Conservation (phyloP, 352 stramenopile species). For the Phytophthora fragariaefolia region DNA sequence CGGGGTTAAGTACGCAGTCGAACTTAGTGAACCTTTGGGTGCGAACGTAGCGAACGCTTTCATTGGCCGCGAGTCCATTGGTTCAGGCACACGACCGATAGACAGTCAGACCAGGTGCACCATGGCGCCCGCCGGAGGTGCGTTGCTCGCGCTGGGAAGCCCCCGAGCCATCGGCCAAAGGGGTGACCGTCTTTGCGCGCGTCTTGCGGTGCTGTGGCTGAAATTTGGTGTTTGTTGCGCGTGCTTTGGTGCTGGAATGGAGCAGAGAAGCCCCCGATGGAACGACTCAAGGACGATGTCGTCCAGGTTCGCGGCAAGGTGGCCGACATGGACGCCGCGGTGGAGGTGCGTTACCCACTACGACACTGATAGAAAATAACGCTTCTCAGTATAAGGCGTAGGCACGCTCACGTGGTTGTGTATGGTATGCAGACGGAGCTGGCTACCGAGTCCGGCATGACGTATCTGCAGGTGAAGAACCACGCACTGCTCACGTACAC, state of each 20-base stretch:
- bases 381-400: too few relatives aligned
- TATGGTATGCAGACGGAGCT: conserved; percentile 55
- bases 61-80: conserved; percentile 20
- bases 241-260: conserved; percentile 18
- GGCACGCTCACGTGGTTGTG: neutral
- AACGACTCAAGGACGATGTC: conserved; percentile 63
- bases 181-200: conserved; percentile 3
- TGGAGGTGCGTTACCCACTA: conserved; percentile 43
- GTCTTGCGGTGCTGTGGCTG: neutral
- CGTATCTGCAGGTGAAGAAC: conserved; percentile 89
- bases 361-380: neutral
- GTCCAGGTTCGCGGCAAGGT: conserved; percentile 67
- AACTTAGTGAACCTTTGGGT: neutral
- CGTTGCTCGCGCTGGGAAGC: conserved; percentile 17
- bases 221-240: conserved; percentile 14
- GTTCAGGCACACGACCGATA: conserved; percentile 5
- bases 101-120: neutral
- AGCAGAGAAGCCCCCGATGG: conserved; percentile 52
- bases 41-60: too few relatives aligned
- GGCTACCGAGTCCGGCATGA: conserved; percentile 69
- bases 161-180: neutral
- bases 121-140: conserved; percentile 52
- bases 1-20: conserved; percentile 27
- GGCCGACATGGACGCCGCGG: conserved; percentile 41
- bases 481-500: conserved; percentile 87